These are phyloP conservation scores for Populus tomentosa DNA, from an alignment of 441 rosid species.

Conservation along the genomic window DNA sequence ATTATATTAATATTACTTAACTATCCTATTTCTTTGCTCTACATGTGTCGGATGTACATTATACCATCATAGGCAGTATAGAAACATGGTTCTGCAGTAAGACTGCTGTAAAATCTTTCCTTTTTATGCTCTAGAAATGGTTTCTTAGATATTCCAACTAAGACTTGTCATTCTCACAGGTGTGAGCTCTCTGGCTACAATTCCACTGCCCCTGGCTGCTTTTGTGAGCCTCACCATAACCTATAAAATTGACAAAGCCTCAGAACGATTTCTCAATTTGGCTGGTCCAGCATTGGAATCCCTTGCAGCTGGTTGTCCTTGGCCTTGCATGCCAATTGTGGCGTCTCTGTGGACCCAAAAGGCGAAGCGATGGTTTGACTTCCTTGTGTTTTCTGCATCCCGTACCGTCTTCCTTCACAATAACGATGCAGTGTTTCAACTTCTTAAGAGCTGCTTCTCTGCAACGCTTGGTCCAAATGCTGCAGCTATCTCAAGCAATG, in stretches of 20 bases:
- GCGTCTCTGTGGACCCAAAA: slow-evolving; percentile 97
- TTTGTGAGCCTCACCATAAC: slow-evolving; percentile 21
- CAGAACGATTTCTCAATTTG: slow-evolving; percentile 71
- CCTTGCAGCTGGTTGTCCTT: slow-evolving; percentile 91
- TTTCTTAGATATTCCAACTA: slow-evolving; percentile 13
- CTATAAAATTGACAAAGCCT: slow-evolving; percentile 86
- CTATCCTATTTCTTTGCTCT: background rate
- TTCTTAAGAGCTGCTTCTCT: slow-evolving; percentile 85
- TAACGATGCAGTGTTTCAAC: slow-evolving; percentile 89
- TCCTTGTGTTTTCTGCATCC: slow-evolving; percentile 89
- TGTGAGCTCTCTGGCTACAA: slow-evolving; percentile 83
- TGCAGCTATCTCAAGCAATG: slow-evolving; percentile 57
- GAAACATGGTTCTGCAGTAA: background rate
- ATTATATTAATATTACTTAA: too few species aligned
- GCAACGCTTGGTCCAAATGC: slow-evolving; percentile 68
- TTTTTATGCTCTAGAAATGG: background rate
- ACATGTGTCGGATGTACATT: background rate
- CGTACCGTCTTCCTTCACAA: slow-evolving; percentile 88
- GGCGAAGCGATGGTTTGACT: slow-evolving; percentile 96
- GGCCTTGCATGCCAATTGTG: slow-evolving; percentile 99
- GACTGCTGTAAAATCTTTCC: background rate
- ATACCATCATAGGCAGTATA: background rate
- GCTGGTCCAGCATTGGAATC: slow-evolving; percentile 86
- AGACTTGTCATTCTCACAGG: slow-evolving; percentile 43
- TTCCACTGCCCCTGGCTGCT: slow-evolving; percentile 97